Base-by-base conservation (phyloP, 2,329 filamentous ascomycete species). In the Tetracladium maxilliforme region DNA sequence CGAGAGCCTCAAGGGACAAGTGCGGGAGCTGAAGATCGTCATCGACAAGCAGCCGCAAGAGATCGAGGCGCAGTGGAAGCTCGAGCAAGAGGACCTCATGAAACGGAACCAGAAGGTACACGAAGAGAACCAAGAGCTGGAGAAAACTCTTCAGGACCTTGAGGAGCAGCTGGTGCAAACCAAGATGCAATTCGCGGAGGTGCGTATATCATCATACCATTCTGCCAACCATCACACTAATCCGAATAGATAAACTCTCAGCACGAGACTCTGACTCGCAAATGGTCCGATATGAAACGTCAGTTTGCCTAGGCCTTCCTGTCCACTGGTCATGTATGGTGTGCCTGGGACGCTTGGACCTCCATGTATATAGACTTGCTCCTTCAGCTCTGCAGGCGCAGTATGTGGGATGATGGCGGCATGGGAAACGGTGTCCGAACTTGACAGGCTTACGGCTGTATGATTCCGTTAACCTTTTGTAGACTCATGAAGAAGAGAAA, bases 141-240 rank as follows among this genome's bases (percentile, higher is more conserved):
- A 94, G 51, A 87, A 92, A 45, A 81, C 90, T 42, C 68, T 93
- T 65, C 65, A 70, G 5, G 84, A 94, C 39, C 80, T 95, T 59
- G 90, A 95, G 58, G 80, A 86, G 51, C 74, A 84, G 48, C 58
- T 98, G 36, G 87, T 98, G 34, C 71, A 77, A 45, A 90, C 84
- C 2, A 98, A 98, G 65, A 79, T 98, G 80, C 70, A 72, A 43
- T 84, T 86, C 57, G 90, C 90, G 27, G 83, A 94, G 74, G 87
- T 93, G 64, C 60, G 75, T 59, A 25, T n/a, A 25, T 22, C 10
- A 21, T 23, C n/a, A 17, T 18, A 20, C 19, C 6, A 14, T 10
- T 25, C 30, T 36, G 28, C 37, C 37, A 23, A 39, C 16, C 14
- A 25, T 12, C 5, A 5, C 7, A 11, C 10, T 17, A 9, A 4